A percentile compares a stretch with the other conserved stretches of the same genome.
Evolutionary conservation across 352 stramenopile species (phyloP).

Genomic region (Pythium oligandrum): DNA sequence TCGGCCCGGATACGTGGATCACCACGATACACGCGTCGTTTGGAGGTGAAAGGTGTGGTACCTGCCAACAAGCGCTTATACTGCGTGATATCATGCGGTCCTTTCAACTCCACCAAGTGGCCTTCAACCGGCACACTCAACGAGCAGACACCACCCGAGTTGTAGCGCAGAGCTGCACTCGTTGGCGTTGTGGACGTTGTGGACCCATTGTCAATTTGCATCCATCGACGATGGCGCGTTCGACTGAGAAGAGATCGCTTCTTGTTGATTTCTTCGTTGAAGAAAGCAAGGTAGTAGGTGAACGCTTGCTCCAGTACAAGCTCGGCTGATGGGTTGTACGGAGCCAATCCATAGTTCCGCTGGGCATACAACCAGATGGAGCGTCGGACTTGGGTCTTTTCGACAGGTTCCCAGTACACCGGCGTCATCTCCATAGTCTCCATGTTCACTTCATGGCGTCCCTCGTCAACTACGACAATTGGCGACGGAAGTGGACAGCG

Average conservation of each 20-base stretch:
- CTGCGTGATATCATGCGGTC: constrained; percentile 72
- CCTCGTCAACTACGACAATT: constrained; percentile 78
- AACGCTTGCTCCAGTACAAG: constrained; percentile 52
- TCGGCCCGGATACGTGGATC: constrained; percentile 69
- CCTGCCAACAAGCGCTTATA: constrained; percentile 71
- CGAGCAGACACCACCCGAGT: constrained; percentile 22
- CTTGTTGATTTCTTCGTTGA: constrained; percentile 52
- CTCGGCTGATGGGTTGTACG: constrained; percentile 59
- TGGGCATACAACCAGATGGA: constrained; percentile 79
- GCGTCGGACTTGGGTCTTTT: constrained; percentile 63
- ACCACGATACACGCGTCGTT: constrained; percentile 69
- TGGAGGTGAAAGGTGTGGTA: constrained; percentile 79
- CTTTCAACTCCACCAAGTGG: constrained; percentile 82
- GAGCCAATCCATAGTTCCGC: constrained; percentile 75
- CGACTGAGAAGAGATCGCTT: constrained; percentile 13
- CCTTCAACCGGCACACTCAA: constrained; percentile 72
- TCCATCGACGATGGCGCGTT: too few species aligned
- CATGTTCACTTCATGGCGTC: constrained; percentile 72
- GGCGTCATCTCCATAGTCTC: constrained; percentile 74
- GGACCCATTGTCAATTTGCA: neutral
- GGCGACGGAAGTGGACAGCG: constrained; percentile 32
- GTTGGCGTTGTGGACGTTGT: constrained; percentile 5
- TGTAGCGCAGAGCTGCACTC: constrained; percentile 4
- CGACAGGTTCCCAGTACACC: constrained; percentile 73
- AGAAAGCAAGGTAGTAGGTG: constrained; percentile 70